Evolutionary conservation across 2,329 filamentous ascomycete genomes (phyloP).

Genomic region (Apiospora kogelbergensis): DNA sequence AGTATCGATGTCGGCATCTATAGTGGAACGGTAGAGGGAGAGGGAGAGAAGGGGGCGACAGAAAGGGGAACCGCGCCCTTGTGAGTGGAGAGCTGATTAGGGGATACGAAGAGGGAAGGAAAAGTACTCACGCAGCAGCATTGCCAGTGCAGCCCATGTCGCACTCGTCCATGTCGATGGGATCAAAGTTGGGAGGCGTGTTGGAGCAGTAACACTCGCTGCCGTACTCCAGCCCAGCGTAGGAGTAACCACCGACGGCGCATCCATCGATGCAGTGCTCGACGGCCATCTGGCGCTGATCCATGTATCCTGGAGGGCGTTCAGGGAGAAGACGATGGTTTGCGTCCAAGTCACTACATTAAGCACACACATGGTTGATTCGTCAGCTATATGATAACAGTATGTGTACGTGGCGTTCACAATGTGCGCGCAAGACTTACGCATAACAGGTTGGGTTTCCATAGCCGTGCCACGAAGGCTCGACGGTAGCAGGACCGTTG

Average conservation of each 20-base stretch:
- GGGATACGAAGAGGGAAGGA: neutral
- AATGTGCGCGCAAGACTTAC: neutral
- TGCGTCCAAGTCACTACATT: neutral
- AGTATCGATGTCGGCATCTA: no score
- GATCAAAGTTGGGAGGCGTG: slow-evolving; percentile 6
- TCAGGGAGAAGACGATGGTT: neutral
- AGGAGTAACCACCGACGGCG: slow-evolving; percentile 32
- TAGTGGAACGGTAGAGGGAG: neutral
- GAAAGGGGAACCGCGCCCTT: no score
- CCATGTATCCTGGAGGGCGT: slow-evolving; percentile 13
- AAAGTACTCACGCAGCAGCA: neutral
- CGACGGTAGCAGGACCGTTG: neutral
- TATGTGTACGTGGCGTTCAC: no score
- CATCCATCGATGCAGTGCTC: slow-evolving; percentile 30
- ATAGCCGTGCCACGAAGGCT: neutral
- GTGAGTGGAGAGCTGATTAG: neutral
- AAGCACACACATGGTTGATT: neutral
- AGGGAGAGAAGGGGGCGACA: neutral
- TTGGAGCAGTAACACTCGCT: slow-evolving; percentile 34
- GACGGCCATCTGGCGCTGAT: slow-evolving; percentile 32
- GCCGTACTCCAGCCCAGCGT: slow-evolving; percentile 38
- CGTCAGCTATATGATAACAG: no score
- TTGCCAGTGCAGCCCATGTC: slow-evolving; percentile 7
- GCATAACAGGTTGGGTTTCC: neutral
- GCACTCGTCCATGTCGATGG: neutral